Evolutionary conservation across 2,329 filamentous ascomycete genomes (phyloP), one percentile per base, ranked within the genome.

Genomic region (Drechslerella coelobrocha): DNA sequence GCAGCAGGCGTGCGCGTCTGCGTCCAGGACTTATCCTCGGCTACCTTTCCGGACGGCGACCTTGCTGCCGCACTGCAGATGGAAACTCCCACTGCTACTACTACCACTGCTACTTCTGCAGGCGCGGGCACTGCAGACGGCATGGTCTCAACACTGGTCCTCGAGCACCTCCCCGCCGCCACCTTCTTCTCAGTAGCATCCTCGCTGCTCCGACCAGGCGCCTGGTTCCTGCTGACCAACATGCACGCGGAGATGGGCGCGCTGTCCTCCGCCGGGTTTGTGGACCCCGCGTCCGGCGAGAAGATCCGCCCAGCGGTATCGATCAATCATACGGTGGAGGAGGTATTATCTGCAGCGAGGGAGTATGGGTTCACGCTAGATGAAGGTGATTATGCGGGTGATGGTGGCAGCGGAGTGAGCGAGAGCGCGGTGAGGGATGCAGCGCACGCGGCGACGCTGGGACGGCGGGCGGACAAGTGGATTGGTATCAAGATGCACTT

Each of bases 191-290:
- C 73, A 1, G 81, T 82, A 0, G 80, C 82, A 0, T 74, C 79
- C 0, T 73, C 74, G 9, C 77, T 84, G 0, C 76, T 88, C 14
- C 74, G 73, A 1, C 78, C 79, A 0, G 81, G 81, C 0, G 85
- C 83, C 0, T 77, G 82, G 51, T 78, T 87, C 3, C 78, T 88
- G 8, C 75, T 89, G n/a, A 88, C 86, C 0, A 89, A 88, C 74
- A 89, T 89, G 87, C 87, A 89, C 76, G 78, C 81, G 1, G 83
- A 88, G 2, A 88, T 89, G 86, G 86, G 85, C 0, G 72, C 73
- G 12, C 43, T 62, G 1, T 79, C 82, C 14, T 84, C 82, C 24
- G 86, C 86, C 0, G 86, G 87, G 0, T 89, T 89, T 74, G 79
- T 85, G 10, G 84, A 86, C 75, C 48, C 47, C 1, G 77, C 77